Percentiles rank a stretch among this genome's conserved stretches.
phyloP scores from a whole-genome alignment of 2,329 filamentous ascomycete genomes.

The Corynespora cassiicola region DNA sequence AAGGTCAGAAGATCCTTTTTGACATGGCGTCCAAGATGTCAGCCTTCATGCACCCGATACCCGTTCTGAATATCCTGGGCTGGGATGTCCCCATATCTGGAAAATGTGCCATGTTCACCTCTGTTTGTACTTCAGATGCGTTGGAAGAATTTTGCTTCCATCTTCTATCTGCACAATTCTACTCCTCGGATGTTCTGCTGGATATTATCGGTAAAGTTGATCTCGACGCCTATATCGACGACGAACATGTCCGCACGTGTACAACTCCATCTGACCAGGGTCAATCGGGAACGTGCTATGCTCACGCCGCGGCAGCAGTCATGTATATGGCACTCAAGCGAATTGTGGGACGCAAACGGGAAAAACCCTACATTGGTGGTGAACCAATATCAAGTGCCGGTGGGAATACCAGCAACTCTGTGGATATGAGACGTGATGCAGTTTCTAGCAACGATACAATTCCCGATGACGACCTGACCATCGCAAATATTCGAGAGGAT shows the following conservation, averaged over 20 bases:
- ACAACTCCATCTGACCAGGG: background rate
- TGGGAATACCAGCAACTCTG: background rate
- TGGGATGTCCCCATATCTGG: background rate
- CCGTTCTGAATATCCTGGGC: background rate
- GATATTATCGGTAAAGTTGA: background rate
- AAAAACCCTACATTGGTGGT: too few relatives aligned
- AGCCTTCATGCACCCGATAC: conserved; percentile 1
- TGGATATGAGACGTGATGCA: too few relatives aligned
- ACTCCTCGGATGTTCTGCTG: background rate
- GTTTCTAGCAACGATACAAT: too few relatives aligned
- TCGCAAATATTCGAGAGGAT: too few relatives aligned
- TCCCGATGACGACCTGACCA: too few relatives aligned
- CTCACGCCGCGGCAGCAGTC: background rate
- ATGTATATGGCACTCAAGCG: background rate
- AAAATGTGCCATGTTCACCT: background rate
- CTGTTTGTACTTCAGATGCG: background rate
- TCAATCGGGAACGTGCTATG: conserved; percentile 1
- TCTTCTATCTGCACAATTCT: background rate
- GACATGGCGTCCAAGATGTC: too few relatives aligned
- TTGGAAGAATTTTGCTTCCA: background rate
- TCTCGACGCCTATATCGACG: background rate
- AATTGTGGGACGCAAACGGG: background rate
- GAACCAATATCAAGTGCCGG: too few relatives aligned
- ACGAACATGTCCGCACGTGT: background rate
- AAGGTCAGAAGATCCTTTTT: too few relatives aligned